Conservation (phyloP, 139 green algal species). For the Closterium sp. region DNA sequence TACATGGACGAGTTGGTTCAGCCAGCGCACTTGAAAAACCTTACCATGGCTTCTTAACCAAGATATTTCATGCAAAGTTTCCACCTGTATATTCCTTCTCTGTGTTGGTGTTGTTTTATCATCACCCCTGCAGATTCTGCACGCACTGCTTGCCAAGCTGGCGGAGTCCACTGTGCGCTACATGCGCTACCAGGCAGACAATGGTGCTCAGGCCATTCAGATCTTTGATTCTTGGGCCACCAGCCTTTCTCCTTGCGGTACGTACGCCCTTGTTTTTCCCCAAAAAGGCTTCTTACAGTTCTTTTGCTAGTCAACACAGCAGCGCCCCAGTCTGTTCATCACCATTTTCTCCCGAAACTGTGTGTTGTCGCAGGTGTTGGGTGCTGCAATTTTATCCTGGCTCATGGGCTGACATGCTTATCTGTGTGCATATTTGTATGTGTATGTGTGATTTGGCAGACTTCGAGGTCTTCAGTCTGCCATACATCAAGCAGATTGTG, state of each 20-base stretch:
- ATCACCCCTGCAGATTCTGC: slow-evolving; percentile 60
- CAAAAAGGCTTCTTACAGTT: background rate
- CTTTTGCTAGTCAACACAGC: background rate
- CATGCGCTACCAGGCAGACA: slow-evolving; percentile 79
- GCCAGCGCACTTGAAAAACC: no score
- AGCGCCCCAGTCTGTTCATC: background rate
- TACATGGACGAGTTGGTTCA: no score
- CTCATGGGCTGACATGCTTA: no score
- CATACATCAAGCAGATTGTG: slow-evolving; percentile 87
- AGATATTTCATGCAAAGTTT: no score
- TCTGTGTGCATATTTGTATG: background rate
- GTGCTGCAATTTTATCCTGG: no score
- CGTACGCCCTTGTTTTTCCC: slow-evolving; percentile 3
- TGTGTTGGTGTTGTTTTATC: background rate
- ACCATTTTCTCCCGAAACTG: background rate
- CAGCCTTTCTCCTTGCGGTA: slow-evolving; percentile 74
- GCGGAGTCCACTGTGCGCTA: slow-evolving; percentile 83
- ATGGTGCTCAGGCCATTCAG: slow-evolving; percentile 72
- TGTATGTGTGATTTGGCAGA: slow-evolving; percentile 15
- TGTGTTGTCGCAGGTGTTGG: background rate
- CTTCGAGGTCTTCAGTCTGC: slow-evolving; percentile 82
- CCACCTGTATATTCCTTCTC: background rate
- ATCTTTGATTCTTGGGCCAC: slow-evolving; percentile 97
- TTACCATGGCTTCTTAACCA: no score
- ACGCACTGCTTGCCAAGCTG: slow-evolving; percentile 81